Conservation (phyloP, 768 basidiomycete genomes). For the Ramaria rubella region DNA sequence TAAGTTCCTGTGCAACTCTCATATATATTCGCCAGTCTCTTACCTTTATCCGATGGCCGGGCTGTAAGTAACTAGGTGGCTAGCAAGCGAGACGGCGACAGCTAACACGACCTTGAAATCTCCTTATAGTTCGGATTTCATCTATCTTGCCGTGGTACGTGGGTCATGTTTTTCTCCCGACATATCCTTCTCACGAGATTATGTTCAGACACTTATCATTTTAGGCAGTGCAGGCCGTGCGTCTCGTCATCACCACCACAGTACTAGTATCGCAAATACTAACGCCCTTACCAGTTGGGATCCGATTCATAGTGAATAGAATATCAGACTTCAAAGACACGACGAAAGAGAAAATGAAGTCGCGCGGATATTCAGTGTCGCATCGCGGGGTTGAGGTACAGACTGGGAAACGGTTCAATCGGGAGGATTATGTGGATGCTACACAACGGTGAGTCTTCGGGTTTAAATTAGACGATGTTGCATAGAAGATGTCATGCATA, state of each 20-base stretch:
- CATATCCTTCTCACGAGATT: not conserved
- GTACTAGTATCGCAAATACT: not conserved
- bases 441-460: conserved; percentile 51
- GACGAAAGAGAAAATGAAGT: conserved; percentile 42
- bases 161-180: not conserved
- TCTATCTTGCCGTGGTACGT: conserved; percentile 4
- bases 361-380: conserved; percentile 50
- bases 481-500: too few relatives aligned
- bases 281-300: not conserved
- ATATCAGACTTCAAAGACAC: not conserved
- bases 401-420: conserved; percentile 50
- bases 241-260: not conserved
- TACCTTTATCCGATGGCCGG: not conserved
- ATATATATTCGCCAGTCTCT: not conserved
- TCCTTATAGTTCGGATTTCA: not conserved
- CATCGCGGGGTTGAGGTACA: conserved; percentile 59
- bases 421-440: conserved; percentile 63
- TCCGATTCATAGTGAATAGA: conserved; percentile 1
- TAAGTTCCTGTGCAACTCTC: too few relatives aligned
- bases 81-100: too few relatives aligned
- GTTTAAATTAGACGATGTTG: not conserved
- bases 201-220: not conserved
- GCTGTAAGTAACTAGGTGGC: not conserved
- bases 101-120: too few relatives aligned
- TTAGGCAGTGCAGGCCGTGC: conserved; percentile 2